Evolutionary conservation across 768 basidiomycete species (phyloP), one percentile per base, ranked within the genome.

Genomic region (Boletus huronensis): DNA sequence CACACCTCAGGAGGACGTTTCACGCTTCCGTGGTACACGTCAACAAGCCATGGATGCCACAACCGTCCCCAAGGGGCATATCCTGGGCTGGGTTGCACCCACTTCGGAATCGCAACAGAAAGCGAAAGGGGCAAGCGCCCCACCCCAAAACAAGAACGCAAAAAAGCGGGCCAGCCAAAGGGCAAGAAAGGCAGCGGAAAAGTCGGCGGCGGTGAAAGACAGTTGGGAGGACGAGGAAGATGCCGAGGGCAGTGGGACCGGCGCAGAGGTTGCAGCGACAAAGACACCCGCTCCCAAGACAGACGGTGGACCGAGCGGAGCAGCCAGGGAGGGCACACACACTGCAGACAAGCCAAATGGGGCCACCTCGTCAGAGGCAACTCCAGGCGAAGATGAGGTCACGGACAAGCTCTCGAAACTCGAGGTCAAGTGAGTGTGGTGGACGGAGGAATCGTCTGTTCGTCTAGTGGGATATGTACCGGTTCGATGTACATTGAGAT

Each of bases 1-100:
- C 72, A 96, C 92, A 5, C 94, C 94, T 0, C 92, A 94, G 72
- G 94, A 98, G 71, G 94, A 98, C 72, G 81, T 95, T 8, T 79
- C 82, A n/a, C 84, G 86, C 45, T 98, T 94, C 72, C 82, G 91
- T 50, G 83, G 89, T 39, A 81, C 84, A 42, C 83, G 84, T 49
- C 90, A 92, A 68, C 78, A 83, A 48, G 82, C 85, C 66, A 79
- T 84, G 76, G 91, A 92, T 54, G 70, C 79, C 25, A 79, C 72
- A 59, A 59, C 79, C 3, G 71, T 88, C 6, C 84, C 88, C 31
- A 88, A 88, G 68, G 87, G 88, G n/a, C 86, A 89, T 64, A 83
- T 93, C 62, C 76, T 91, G 52, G 88, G 93, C 41, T 91, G 90
- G 90, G 74, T 79, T 13, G 80, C 90, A 26, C 82, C 87, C 14